Conservation (phyloP, 176 grass and related monocot species). For the Carex pumila region DNA sequence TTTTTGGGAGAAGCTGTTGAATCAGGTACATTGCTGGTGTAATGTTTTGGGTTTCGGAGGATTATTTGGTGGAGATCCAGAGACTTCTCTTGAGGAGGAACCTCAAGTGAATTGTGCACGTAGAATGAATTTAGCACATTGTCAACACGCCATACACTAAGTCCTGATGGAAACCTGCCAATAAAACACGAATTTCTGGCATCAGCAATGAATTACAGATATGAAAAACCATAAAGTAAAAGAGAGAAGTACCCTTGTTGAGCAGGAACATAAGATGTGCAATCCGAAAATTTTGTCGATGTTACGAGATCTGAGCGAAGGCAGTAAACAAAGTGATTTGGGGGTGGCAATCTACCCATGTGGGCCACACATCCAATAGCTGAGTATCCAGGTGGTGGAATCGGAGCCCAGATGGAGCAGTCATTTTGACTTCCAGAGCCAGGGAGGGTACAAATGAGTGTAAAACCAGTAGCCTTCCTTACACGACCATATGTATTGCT, state of each 20-base stretch:
- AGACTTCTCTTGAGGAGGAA: constrained; percentile 41
- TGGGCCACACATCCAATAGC: constrained; percentile 84
- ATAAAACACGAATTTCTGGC: not conserved
- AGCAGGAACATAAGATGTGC: constrained; percentile 38
- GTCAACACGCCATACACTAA: constrained; percentile 88
- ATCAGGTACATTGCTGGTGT: constrained; percentile 41
- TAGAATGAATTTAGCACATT: constrained; percentile 74
- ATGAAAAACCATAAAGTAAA: not conserved
- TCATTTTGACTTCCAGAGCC: constrained; percentile 42
- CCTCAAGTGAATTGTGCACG: constrained; percentile 63
- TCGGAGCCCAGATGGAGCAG: constrained; percentile 91
- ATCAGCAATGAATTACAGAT: constrained; percentile 10
- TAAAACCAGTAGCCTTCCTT: constrained; percentile 81
- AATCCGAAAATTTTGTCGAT: constrained; percentile 69
- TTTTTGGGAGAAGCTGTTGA: constrained; percentile 35
- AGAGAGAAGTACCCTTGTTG: constrained; percentile 40
- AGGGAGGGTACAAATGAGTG: constrained; percentile 53
- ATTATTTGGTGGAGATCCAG: constrained; percentile 86
- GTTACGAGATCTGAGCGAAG: constrained; percentile 88
- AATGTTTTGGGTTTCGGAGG: constrained; percentile 60
- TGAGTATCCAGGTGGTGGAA: constrained; percentile 72
- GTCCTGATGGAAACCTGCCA: constrained; percentile 31
- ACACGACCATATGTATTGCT: constrained; percentile 96
- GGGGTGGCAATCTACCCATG: constrained; percentile 63
- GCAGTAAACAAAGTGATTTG: constrained; percentile 77